phyloP scores from a whole-genome alignment of 805 yeast genomes.

The Yamadazyma nakazawae region DNA sequence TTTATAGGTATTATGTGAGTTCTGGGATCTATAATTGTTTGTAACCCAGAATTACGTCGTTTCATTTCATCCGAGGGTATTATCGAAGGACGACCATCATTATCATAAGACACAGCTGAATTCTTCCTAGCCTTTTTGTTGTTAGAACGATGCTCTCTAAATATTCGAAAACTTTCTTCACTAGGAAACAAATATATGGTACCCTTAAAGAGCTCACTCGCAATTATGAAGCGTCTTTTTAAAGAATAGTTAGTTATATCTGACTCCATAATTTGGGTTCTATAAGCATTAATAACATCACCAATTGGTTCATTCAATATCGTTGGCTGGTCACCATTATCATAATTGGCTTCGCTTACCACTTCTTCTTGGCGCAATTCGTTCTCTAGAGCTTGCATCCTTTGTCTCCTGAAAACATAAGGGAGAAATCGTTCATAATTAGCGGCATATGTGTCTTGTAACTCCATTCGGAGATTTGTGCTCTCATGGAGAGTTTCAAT shows the following conservation, averaged over 20 bases:
- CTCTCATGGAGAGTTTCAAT: constrained; percentile 31
- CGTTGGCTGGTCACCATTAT: constrained; percentile 21
- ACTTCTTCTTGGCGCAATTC: not conserved
- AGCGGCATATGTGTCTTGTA: constrained; percentile 36
- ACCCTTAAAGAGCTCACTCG: constrained; percentile 29
- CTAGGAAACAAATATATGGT: constrained; percentile 28
- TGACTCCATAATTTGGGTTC: constrained; percentile 18
- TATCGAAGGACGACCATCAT: constrained; percentile 18
- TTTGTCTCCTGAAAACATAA: constrained; percentile 29
- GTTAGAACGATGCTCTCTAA: constrained; percentile 23
- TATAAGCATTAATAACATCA: constrained; percentile 1
- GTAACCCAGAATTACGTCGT: not conserved
- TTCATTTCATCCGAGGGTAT: constrained; percentile 1
- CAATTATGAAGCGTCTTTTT: constrained; percentile 31
- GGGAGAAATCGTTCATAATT: constrained; percentile 39
- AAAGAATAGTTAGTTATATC: constrained; percentile 20
- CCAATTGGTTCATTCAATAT: constrained; percentile 17
- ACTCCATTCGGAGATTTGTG: constrained; percentile 23
- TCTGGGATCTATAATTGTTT: constrained; percentile 22
- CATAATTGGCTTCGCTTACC: not conserved
- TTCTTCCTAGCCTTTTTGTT: constrained; percentile 21
- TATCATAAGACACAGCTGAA: constrained; percentile 20
- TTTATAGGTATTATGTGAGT: constrained; percentile 31
- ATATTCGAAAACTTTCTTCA: constrained; percentile 25
- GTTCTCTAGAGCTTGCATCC: constrained; percentile 15